Evolutionary conservation across 2,329 filamentous ascomycete species (phyloP).

Genomic region (Sclerotinia borealis): DNA sequence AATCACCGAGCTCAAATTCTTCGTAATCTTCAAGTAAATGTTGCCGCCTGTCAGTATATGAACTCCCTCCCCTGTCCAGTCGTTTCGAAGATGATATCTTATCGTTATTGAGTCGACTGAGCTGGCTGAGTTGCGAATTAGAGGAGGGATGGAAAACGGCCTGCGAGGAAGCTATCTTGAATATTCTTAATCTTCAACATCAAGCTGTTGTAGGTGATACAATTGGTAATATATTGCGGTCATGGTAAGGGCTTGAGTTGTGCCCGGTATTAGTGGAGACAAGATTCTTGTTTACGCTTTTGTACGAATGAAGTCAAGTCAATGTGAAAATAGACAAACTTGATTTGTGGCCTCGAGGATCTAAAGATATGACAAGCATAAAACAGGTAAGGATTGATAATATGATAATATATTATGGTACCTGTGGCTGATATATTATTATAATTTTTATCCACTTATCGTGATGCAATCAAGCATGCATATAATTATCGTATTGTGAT

Average conservation of each 20-base stretch:
- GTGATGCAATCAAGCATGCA: background rate
- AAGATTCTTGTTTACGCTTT: background rate
- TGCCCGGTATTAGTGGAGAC: background rate
- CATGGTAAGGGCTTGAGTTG: background rate
- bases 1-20: constrained; percentile 30
- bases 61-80: constrained; percentile 17
- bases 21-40: constrained; percentile 20
- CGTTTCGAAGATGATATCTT: constrained; percentile 15
- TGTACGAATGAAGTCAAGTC: background rate
- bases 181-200: constrained; percentile 3
- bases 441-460: background rate
- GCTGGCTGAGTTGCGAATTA: constrained; percentile 10
- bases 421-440: background rate
- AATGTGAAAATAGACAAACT: background rate
- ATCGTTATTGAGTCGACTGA: constrained; percentile 13
- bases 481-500: background rate
- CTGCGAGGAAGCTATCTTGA: constrained; percentile 24
- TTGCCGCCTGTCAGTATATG: background rate
- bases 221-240: constrained; percentile 7
- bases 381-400: background rate
- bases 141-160: constrained; percentile 23
- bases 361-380: background rate
- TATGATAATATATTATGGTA: background rate
- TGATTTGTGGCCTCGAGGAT: background rate
- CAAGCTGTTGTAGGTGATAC: background rate